phyloP scores from a whole-genome alignment of 2,329 filamentous ascomycete species.

The Amphichorda felina region DNA sequence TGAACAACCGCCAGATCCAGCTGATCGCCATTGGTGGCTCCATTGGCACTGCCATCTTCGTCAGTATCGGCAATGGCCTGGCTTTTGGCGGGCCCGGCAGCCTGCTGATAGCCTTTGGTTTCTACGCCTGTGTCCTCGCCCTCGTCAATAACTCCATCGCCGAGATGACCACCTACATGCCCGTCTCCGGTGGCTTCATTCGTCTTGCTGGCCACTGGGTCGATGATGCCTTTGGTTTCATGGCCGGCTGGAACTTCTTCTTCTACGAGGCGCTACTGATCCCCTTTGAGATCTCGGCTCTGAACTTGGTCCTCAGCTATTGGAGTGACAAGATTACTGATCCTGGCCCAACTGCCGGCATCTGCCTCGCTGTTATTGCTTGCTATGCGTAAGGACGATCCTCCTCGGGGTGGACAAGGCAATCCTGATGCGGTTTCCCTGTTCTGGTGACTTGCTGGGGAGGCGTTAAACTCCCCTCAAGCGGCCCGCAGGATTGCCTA shows the following conservation, averaged over 20 bases:
- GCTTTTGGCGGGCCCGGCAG: conserved; percentile 21
- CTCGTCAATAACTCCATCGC: conserved; percentile 48
- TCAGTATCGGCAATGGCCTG: conserved; percentile 40
- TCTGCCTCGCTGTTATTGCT: conserved; percentile 29
- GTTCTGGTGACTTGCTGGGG: too few relatives aligned
- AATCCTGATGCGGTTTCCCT: too few relatives aligned
- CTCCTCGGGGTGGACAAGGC: background rate
- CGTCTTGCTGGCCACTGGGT: conserved; percentile 46
- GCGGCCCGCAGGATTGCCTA: background rate
- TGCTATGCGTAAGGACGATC: conserved; percentile 17
- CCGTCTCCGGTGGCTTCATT: conserved; percentile 45
- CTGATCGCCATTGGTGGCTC: conserved; percentile 39
- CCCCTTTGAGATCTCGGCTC: conserved; percentile 36
- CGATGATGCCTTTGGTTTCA: conserved; percentile 45
- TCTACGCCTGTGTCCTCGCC: conserved; percentile 39
- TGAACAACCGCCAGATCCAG: conserved; percentile 37
- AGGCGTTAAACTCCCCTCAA: too few relatives aligned
- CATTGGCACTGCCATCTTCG: conserved; percentile 40
- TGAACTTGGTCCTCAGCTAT: conserved; percentile 23
- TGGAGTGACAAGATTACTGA: conserved; percentile 17
- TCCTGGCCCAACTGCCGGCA: conserved; percentile 22
- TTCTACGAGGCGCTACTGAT: conserved; percentile 37
- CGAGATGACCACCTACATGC: conserved; percentile 47
- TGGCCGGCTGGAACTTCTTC: conserved; percentile 37
- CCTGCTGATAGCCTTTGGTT: conserved; percentile 40